Evolutionary conservation across 2,329 filamentous ascomycete genomes (phyloP).

Genomic region (Penicillium vulpinum): DNA sequence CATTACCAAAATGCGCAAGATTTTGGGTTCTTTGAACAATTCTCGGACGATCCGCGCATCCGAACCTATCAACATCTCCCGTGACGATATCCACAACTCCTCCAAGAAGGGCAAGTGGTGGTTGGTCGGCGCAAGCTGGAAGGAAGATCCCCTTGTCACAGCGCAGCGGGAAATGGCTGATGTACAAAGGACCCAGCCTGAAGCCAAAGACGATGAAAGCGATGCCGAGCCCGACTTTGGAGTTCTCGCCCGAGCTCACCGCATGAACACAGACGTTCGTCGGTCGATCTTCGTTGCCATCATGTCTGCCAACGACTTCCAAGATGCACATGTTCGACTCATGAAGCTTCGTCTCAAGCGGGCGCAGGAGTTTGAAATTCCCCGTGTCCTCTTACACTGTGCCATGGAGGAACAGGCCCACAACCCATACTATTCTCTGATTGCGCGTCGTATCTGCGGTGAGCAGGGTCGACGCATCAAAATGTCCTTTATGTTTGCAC

Average conservation of each 20-base stretch:
- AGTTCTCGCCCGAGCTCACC: slow-evolving; percentile 73
- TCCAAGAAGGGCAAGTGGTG: slow-evolving; percentile 96
- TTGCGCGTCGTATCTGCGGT: slow-evolving; percentile 74
- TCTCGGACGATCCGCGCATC: slow-evolving; percentile 66
- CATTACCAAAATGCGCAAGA: slow-evolving; percentile 84
- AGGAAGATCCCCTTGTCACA: slow-evolving; percentile 43
- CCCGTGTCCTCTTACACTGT: slow-evolving; percentile 84
- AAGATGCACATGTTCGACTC: slow-evolving; percentile 78
- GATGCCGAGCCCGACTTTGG: slow-evolving; percentile 61
- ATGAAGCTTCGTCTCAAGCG: slow-evolving; percentile 82
- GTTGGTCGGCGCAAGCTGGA: slow-evolving; percentile 95
- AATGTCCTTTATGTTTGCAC: slow-evolving; percentile 81
- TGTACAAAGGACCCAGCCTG: slow-evolving; percentile 12
- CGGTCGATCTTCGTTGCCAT: slow-evolving; percentile 92
- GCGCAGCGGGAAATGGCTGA: slow-evolving; percentile 35
- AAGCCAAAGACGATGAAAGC: slow-evolving; percentile 27
- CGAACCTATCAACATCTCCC: slow-evolving; percentile 77
- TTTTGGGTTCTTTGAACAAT: slow-evolving; percentile 72
- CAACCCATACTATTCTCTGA: slow-evolving; percentile 89
- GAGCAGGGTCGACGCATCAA: slow-evolving; percentile 67
- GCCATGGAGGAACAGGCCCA: slow-evolving; percentile 78
- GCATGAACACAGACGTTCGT: slow-evolving; percentile 83
- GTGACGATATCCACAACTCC: slow-evolving; percentile 78
- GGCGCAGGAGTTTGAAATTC: slow-evolving; percentile 81
- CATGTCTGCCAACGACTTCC: slow-evolving; percentile 78